Base-by-base conservation (phyloP, 345 rosid genomes). In the Viola odorata region DNA sequence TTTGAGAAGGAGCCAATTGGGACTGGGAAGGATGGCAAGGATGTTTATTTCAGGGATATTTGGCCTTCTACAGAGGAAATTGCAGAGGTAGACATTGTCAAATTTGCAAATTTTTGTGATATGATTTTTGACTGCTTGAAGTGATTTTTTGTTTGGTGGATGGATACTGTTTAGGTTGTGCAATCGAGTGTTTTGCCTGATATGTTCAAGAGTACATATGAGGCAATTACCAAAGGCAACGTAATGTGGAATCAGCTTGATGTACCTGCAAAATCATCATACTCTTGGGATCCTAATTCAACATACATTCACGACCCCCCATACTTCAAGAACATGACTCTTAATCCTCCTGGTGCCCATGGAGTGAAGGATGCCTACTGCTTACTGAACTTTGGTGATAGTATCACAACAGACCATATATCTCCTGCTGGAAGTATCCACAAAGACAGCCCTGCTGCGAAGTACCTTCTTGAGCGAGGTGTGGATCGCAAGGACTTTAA, bases 271-370 rank as follows among this genome's bases (percentile, higher is more conserved):
- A 42, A 62, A 61, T 70, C 75, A 55, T 73, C 84, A 15, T 94
- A 88, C 63, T 73, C 88, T 7, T 94, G 97, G 99, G 96, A 94
- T 58, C 78, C 86, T 14, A 82, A 78, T 57, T 94, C 99, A 47
- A 94, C 97, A 68, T 94, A 94, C 81, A 90, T 94, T 70, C 99
- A 94, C 15, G 99, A 94, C 63, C 97, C 99, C 7, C 99, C 97
- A 0, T 94, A 94, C 79, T 94, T 94, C 78, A 90, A 90, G 82
- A 79, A 58, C 70, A 94, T 94, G 92, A 85, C 99, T 62, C 76
- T 86, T 83, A 80, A 81, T 68, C 96, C 97, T 73, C 95, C 96
- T 16, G 99, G 97, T 10, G 80, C 91, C 37, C 89, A 83, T 62
- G 87, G 86, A 49, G 92, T 94, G 65, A 94, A 88, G 71, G 97